These are phyloP conservation scores for Saprolegnia parasitica DNA, from an alignment of 352 stramenopile species.

Conservation along the genomic window DNA sequence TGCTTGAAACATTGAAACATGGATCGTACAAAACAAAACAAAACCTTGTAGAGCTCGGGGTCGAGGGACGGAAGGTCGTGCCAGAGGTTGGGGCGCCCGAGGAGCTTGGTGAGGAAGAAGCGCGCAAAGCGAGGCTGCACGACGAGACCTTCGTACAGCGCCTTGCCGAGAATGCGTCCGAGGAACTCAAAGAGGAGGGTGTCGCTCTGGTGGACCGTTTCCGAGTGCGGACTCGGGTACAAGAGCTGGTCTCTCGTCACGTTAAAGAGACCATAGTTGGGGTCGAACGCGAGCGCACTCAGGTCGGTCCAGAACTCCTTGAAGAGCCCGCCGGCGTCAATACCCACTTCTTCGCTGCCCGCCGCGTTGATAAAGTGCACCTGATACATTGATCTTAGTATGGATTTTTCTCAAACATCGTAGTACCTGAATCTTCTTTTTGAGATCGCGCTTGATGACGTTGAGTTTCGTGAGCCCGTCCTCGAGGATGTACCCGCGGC, in stretches of 20 bases:
- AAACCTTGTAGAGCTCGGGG: conserved; percentile 91
- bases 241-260: conserved; percentile 72
- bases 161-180: conserved; percentile 92
- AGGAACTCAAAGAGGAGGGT: conserved; percentile 95
- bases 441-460: conserved; percentile 76
- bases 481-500: conserved; percentile 65
- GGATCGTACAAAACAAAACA: too few species aligned
- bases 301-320: conserved; percentile 96
- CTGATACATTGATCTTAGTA: conserved; percentile 31
- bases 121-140: conserved; percentile 94
- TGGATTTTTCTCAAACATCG: not conserved
- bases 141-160: conserved; percentile 94
- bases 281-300: conserved; percentile 88
- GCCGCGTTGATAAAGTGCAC: conserved; percentile 86
- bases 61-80: conserved; percentile 92
- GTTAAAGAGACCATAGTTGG: conserved; percentile 85
- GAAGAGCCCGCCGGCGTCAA: conserved; percentile 95
- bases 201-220: conserved; percentile 82
- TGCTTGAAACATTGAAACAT: not conserved
- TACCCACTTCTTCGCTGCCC: conserved; percentile 89
- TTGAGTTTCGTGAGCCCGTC: conserved; percentile 87
- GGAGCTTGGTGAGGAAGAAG: conserved; percentile 93
- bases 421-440: conserved; percentile 67
- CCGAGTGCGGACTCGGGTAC: conserved; percentile 92
- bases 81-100: conserved; percentile 66